Percentiles rank a stretch among this genome's conserved stretches.
phyloP scores from a whole-genome alignment of 345 rosid genomes.

The Syzygium aqueum region DNA sequence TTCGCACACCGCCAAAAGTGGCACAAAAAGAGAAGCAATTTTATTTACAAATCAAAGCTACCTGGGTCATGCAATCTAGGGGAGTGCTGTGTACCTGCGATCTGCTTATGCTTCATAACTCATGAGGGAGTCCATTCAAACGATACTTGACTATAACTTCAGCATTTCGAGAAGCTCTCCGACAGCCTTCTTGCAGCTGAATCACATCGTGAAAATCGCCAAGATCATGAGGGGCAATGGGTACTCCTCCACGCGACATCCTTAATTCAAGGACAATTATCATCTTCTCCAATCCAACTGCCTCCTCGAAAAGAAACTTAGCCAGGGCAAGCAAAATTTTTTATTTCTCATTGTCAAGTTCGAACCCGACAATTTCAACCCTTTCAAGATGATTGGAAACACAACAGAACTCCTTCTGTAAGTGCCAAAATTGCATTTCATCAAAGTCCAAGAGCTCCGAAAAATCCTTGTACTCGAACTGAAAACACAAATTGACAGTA shows the following conservation, averaged over 20 bases:
- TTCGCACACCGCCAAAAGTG: too few species aligned
- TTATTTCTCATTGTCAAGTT: neutral
- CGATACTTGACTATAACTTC: neutral
- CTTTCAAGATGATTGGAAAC: neutral
- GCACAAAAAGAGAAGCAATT: neutral
- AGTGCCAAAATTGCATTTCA: neutral
- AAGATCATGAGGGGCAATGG: neutral
- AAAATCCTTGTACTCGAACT: neutral
- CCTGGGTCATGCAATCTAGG: neutral
- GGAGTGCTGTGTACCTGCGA: neutral
- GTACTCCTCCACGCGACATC: too few species aligned
- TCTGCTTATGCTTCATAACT: neutral
- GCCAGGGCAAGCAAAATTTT: neutral
- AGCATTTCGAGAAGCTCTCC: neutral
- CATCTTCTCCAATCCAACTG: neutral
- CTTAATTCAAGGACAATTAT: neutral
- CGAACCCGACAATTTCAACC: neutral
- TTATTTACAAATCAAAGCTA: too few species aligned
- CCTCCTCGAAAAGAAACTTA: neutral
- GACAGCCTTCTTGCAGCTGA: neutral
- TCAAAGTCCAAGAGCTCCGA: neutral
- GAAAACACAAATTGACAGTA: neutral
- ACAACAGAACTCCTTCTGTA: neutral
- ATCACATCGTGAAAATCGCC: neutral
- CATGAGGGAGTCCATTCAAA: neutral